Evolutionary conservation across 2,329 filamentous ascomycete genomes (phyloP), one percentile per base, ranked within the genome.

Genomic region (Sphaerulina vaccinii): DNA sequence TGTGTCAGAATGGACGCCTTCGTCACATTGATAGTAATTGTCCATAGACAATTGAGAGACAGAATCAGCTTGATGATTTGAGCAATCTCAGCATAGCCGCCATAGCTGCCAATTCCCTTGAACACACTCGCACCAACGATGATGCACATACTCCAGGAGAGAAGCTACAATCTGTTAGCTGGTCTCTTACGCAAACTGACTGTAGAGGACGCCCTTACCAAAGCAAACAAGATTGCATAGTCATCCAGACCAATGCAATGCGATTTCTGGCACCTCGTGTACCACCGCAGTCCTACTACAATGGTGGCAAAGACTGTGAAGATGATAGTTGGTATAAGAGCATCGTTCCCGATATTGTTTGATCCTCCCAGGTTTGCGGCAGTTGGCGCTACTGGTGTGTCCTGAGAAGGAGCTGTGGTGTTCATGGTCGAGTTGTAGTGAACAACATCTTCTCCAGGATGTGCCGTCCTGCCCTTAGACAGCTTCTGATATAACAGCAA

Each of bases 1-100:
- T 77, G 75, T 48, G 75, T 64, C n/a, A 78, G 61, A 45, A 78
- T 75, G 1, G 74, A 76, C 19, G 70, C 68, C 64, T 77, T 77
- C 35, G 73, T 74, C 52, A 69, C 68, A 44, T 66, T 66, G 46
- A 71, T 64, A 6, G 65, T 61, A 18, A 67, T 49, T n/a, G 62
- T 52, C 56, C 68, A 69, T 48, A 69, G 35, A 24, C 60, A 59
- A 49, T 72, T 70, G 51, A 59, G 61, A 32, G 63, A 62, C 21
- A 69, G 54, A 37, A 68, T 61, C 18, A 69, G 54, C 48, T 67
- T 64, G 23, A 63, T 58, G 39, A 66, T 44, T 23, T 52, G 49
- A 9, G 54, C 35, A 2, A 55, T 49, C 16, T 65, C 53, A 37
- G 58, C 13, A 15, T 39, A 27, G 8, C 36, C 50, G 38, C 49